Evolutionary conservation across 495 filamentous ascomycete genomes (phyloP).

Genomic region (Penicillium manginii): DNA sequence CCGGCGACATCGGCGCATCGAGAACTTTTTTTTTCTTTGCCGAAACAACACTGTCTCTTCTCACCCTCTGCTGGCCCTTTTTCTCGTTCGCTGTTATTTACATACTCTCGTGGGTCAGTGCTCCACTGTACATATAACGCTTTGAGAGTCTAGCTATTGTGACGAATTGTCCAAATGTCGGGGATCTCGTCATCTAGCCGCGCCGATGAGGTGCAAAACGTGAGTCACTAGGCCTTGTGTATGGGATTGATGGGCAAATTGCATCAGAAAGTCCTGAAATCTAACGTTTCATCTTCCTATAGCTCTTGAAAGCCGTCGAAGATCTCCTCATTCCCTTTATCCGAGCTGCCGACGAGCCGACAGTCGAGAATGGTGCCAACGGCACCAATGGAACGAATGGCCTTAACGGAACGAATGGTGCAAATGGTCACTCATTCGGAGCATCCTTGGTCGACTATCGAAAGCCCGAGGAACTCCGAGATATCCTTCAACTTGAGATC

Average conservation of each 20-base stretch:
- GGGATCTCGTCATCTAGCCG: constrained; percentile 29
- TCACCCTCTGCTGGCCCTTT: background rate
- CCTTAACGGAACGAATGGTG: background rate
- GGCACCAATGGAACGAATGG: constrained; percentile 32
- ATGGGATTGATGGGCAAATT: background rate
- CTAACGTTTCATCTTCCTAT: background rate
- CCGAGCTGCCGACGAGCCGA: constrained; percentile 67
- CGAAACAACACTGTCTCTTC: background rate
- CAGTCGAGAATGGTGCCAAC: constrained; percentile 46
- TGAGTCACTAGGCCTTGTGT: constrained; percentile 30
- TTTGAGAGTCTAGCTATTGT: too few relatives aligned
- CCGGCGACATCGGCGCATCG: constrained; percentile 24
- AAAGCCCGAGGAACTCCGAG: constrained; percentile 69
- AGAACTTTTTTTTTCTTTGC: constrained; percentile 24
- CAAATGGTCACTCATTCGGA: constrained; percentile 48
- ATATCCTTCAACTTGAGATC: constrained; percentile 66
- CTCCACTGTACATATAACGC: too few relatives aligned
- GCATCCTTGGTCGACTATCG: constrained; percentile 71
- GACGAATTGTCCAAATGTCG: constrained; percentile 26
- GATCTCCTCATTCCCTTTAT: constrained; percentile 79
- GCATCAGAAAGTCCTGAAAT: background rate
- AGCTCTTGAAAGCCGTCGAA: constrained; percentile 78
- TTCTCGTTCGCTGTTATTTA: too few relatives aligned
- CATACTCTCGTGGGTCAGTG: too few relatives aligned
- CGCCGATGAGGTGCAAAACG: constrained; percentile 50